phyloP scores from a whole-genome alignment of 768 basidiomycete species.

The Panaeolus papilionaceus region DNA sequence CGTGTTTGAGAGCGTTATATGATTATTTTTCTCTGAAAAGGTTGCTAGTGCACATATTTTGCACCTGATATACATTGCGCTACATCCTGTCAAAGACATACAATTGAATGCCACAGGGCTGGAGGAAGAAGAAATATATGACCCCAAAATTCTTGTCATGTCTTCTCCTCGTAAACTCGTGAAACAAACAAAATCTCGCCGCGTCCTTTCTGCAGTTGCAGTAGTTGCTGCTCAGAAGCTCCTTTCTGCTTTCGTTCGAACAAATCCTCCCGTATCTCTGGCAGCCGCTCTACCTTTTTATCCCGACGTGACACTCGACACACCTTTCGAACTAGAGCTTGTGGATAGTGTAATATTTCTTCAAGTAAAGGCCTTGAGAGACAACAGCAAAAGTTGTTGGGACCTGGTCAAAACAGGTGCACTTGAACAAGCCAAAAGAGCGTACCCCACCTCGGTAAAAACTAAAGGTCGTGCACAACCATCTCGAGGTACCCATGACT shows the following conservation, averaged over 20 bases:
- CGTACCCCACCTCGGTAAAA: conserved; percentile 21
- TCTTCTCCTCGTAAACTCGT: conserved; percentile 58
- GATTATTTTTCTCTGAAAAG: conserved; percentile 18
- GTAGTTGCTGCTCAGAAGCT: conserved; percentile 58
- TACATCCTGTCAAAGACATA: conserved; percentile 53
- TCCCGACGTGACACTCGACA: conserved; percentile 31
- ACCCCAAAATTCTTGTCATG: conserved; percentile 32
- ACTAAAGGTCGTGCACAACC: conserved; percentile 39
- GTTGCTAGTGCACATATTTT: conserved; percentile 63
- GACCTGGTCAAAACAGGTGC: conserved; percentile 56
- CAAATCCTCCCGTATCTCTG: conserved; percentile 61
- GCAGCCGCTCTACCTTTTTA: conserved; percentile 62
- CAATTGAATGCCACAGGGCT: conserved; percentile 23
- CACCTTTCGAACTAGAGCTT: conserved; percentile 36
- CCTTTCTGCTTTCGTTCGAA: conserved; percentile 59
- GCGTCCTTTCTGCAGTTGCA: conserved; percentile 50
- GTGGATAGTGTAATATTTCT: conserved; percentile 64
- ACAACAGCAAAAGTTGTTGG: conserved; percentile 64
- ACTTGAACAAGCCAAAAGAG: conserved; percentile 6
- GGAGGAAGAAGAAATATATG: conserved; percentile 29
- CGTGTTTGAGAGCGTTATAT: conserved; percentile 32
- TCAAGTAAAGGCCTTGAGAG: conserved; percentile 56
- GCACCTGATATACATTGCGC: conserved; percentile 73
- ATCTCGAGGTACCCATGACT: conserved; percentile 29
- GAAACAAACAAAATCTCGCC: conserved; percentile 41